Percentiles rank a stretch among this genome's conserved stretches.
Evolutionary conservation across 768 basidiomycete species (phyloP).

Genomic region (Tylopilus subfusipes): DNA sequence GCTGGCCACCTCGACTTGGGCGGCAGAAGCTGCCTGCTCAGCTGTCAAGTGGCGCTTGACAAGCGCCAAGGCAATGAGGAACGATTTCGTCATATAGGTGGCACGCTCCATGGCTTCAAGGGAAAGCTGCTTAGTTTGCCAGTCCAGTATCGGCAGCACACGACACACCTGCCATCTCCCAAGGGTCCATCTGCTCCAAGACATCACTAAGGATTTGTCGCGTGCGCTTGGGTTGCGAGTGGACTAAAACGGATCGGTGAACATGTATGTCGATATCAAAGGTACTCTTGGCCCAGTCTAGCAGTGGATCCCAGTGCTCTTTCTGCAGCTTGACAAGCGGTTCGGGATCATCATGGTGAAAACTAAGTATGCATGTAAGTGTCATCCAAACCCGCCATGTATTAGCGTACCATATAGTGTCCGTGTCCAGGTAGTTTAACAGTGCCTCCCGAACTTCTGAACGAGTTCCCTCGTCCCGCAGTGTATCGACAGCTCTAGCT

Average conservation of each 20-base stretch:
- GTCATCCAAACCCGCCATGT: neutral
- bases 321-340: constrained; percentile 74
- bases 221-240: constrained; percentile 67
- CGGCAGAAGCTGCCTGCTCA: constrained; percentile 80
- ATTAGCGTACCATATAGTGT: constrained; percentile 75
- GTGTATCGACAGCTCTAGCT: constrained; percentile 83
- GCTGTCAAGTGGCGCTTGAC: constrained; percentile 71
- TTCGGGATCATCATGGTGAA: constrained; percentile 75
- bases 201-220: constrained; percentile 54
- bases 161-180: constrained; percentile 83
- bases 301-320: constrained; percentile 83
- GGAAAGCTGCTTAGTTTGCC: neutral
- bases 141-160: neutral
- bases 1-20: constrained; percentile 90
- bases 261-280: constrained; percentile 66
- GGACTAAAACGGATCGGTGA: constrained; percentile 68
- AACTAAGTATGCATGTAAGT: constrained; percentile 43
- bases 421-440: constrained; percentile 87
- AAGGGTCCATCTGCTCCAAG: constrained; percentile 65
- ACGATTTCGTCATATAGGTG: constrained; percentile 86
- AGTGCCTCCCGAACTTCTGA: constrained; percentile 63
- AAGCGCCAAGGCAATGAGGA: constrained; percentile 83
- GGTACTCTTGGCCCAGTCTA: constrained; percentile 69
- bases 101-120: constrained; percentile 82
- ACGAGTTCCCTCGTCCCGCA: constrained; percentile 54